phyloP scores from a whole-genome alignment of 805 yeast genomes.

The Cyberlindnera amylophila region DNA sequence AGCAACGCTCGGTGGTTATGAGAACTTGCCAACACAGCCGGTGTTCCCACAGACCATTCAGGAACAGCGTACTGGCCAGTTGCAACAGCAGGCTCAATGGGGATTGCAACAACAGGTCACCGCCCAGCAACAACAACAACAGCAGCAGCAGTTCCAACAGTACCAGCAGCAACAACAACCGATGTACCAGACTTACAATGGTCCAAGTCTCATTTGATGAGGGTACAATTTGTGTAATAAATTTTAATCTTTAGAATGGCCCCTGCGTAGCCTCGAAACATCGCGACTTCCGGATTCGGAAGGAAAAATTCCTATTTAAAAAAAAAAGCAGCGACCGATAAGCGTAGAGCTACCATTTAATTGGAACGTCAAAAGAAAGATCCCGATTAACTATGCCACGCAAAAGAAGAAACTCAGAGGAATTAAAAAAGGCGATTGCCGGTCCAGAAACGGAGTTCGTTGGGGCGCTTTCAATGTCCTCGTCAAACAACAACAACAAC shows the following conservation, averaged over 20 bases:
- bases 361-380: background rate
- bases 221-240: background rate
- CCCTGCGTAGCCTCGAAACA: too few relatives aligned
- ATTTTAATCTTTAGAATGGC: too few relatives aligned
- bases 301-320: too few relatives aligned
- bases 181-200: slow-evolving; percentile 11
- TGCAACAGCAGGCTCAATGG: slow-evolving; percentile 35
- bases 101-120: slow-evolving; percentile 20
- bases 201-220: slow-evolving; percentile 18
- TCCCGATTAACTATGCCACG: slow-evolving; percentile 1
- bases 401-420: slow-evolving; percentile 8
- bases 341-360: too few relatives aligned
- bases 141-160: slow-evolving; percentile 14
- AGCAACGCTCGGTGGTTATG: slow-evolving; percentile 73
- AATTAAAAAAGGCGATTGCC: background rate
- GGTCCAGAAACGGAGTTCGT: slow-evolving; percentile 12
- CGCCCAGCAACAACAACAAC: slow-evolving; percentile 13
- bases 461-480: slow-evolving; percentile 8
- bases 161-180: slow-evolving; percentile 5
- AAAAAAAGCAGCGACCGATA: too few relatives aligned
- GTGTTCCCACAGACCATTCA: slow-evolving; percentile 65
- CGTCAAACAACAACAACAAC: background rate
- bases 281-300: too few relatives aligned
- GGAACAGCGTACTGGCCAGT: slow-evolving; percentile 34
- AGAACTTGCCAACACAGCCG: slow-evolving; percentile 58